These are phyloP conservation scores for Pulveroboletus sp. DNA, from an alignment of 768 basidiomycete genomes.

Conservation along the genomic window DNA sequence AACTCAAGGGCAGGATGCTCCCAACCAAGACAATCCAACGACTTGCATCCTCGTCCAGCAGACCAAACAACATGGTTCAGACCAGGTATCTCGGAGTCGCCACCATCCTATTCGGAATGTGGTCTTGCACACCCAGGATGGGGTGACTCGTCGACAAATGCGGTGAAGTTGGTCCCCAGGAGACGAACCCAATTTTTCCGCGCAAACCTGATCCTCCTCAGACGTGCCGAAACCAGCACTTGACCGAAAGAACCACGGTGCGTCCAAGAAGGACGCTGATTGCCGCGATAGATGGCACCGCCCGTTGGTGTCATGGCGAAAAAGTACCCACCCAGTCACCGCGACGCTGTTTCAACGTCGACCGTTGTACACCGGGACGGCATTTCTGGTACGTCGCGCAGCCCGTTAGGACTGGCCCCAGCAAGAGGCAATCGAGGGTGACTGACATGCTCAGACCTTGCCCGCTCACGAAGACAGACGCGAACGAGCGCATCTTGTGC, in stretches of 20 bases:
- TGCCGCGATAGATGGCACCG: slow-evolving; percentile 11
- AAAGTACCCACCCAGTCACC: slow-evolving; percentile 13
- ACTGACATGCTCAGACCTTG: slow-evolving; percentile 22
- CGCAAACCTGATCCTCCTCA: too few species aligned
- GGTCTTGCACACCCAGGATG: too few species aligned
- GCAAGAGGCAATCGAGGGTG: slow-evolving; percentile 21
- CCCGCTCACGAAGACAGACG: slow-evolving; percentile 23
- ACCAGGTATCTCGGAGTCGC: neutral
- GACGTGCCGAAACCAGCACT: too few species aligned
- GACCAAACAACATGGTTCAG: neutral
- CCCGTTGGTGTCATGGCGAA: neutral
- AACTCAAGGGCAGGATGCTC: slow-evolving; percentile 15
- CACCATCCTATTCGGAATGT: too few species aligned
- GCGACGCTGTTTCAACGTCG: slow-evolving; percentile 13
- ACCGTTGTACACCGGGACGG: neutral
- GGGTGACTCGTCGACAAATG: too few species aligned
- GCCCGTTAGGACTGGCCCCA: slow-evolving; percentile 15
- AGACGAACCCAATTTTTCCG: too few species aligned
- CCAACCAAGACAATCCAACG: neutral
- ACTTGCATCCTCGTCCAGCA: slow-evolving; percentile 8
- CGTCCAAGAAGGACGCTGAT: neutral
- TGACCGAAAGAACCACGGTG: too few species aligned
- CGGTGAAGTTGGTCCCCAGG: too few species aligned
- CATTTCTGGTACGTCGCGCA: slow-evolving; percentile 17
- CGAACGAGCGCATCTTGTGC: slow-evolving; percentile 8